Evolutionary conservation across 768 basidiomycete genomes (phyloP).

Genomic region (Xerocomus potaroensis): DNA sequence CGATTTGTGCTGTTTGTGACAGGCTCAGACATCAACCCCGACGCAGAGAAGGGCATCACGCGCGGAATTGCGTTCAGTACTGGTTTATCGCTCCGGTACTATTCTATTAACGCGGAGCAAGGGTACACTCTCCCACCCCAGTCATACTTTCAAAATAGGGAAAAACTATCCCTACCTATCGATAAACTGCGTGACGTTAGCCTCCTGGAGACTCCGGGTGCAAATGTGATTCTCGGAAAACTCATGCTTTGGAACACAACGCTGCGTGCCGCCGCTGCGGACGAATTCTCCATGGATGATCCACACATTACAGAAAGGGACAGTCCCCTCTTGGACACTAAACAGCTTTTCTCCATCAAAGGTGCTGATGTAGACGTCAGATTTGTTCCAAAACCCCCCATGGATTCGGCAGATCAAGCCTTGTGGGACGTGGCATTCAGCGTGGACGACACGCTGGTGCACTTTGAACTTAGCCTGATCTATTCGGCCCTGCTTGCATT

Average conservation of each 20-base stretch:
- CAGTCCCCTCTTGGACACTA: conserved; percentile 37
- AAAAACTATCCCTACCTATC: conserved; percentile 50
- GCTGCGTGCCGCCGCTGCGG: conserved; percentile 61
- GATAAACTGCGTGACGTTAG: conserved; percentile 47
- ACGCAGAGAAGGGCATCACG: conserved; percentile 57
- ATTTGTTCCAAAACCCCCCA: conserved; percentile 10
- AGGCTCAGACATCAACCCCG: conserved; percentile 76
- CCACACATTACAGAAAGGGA: conserved; percentile 54
- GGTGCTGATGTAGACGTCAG: conserved; percentile 28
- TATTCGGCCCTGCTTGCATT: conserved; percentile 67
- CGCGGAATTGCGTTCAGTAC: conserved; percentile 65
- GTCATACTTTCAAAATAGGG: conserved; percentile 42
- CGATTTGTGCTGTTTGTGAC: conserved; percentile 67
- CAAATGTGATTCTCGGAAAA: conserved; percentile 40
- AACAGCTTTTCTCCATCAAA: conserved; percentile 43
- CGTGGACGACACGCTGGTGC: conserved; percentile 50
- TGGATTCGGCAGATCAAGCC: conserved; percentile 10
- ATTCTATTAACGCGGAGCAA: conserved; percentile 36
- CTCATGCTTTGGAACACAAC: conserved; percentile 45
- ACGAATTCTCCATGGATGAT: conserved; percentile 64
- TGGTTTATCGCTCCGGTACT: conserved; percentile 51
- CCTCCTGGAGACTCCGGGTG: conserved; percentile 36
- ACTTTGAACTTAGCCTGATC: conserved; percentile 59
- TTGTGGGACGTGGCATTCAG: conserved; percentile 41
- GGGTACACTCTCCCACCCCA: conserved; percentile 13